A percentile compares a stretch with the other conserved stretches of the same genome.
Conservation (phyloP, 768 basidiomycete genomes). For the Russula olivacea region DNA sequence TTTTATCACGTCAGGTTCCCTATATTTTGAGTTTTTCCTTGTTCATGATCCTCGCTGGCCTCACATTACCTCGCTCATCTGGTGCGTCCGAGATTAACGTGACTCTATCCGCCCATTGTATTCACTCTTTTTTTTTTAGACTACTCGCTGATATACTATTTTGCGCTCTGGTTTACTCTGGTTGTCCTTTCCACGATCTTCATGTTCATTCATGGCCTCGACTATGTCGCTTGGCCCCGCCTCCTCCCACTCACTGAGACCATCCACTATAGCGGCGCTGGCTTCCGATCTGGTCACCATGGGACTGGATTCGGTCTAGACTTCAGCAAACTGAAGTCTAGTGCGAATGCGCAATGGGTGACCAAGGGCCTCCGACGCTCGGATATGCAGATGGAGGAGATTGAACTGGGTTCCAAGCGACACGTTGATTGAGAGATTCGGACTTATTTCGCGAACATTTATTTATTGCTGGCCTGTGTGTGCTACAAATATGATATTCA, state of each 20-base stretch:
- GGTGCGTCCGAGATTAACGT: conserved; percentile 44
- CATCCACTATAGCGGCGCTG: conserved; percentile 86
- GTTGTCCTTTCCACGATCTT: conserved; percentile 57
- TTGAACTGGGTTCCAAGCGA: conserved; percentile 81
- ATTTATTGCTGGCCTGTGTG: conserved; percentile 1
- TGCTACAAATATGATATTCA: conserved; percentile 7
- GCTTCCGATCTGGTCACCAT: conserved; percentile 68
- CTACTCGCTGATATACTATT: conserved; percentile 80
- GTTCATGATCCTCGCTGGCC: conserved; percentile 82
- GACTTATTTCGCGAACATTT: neutral
- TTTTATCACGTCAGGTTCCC: conserved; percentile 56
- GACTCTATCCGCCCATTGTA: conserved; percentile 7
- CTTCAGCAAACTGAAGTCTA: conserved; percentile 32
- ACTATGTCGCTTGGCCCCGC: conserved; percentile 93
- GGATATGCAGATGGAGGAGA: conserved; percentile 50
- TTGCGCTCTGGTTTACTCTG: conserved; percentile 71
- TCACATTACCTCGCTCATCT: conserved; percentile 82
- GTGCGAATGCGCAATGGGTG: conserved; percentile 37
- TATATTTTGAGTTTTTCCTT: conserved; percentile 72
- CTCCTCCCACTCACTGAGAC: conserved; percentile 72
- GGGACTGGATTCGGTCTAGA: conserved; percentile 63
- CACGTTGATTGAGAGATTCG: conserved; percentile 52
- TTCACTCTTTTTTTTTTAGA: conserved; percentile 40
- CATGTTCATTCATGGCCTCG: conserved; percentile 81
- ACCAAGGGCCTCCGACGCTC: conserved; percentile 33